Conservation (phyloP, 108 stramenopile genomes). For the Cyclostephanos invisitatus region DNA sequence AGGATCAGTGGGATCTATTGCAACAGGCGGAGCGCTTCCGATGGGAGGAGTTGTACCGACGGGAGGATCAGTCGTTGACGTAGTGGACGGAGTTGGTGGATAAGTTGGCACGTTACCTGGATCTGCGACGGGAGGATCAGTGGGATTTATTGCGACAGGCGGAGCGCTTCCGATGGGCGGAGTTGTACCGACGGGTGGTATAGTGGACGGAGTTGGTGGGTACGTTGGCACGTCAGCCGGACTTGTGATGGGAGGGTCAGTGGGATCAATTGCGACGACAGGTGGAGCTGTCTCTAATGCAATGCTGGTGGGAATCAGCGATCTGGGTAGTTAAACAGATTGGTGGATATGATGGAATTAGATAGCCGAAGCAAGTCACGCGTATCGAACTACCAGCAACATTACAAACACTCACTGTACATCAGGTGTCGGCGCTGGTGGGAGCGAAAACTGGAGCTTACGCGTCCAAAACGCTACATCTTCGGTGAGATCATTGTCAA, state of each 20-base stretch:
- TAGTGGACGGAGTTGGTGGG: not conserved
- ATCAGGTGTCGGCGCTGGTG: not conserved
- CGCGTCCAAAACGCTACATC: conserved; percentile 14
- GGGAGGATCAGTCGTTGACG: not conserved
- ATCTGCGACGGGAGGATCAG: not conserved
- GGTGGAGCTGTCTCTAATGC: not conserved
- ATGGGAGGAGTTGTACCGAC: too few species aligned
- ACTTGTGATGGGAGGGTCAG: not conserved
- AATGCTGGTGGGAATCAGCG: not conserved
- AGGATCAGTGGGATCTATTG: not conserved
- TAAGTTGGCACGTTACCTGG: not conserved
- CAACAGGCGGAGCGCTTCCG: too few species aligned
- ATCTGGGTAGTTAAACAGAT: not conserved
- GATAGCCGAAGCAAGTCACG: too few species aligned
- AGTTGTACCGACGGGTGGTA: not conserved
- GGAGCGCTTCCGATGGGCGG: too few species aligned
- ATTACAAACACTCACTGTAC: too few species aligned
- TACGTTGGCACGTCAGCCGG: not conserved
- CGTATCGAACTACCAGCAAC: too few species aligned
- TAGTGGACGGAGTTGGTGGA: not conserved
- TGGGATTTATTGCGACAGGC: not conserved
- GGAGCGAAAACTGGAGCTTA: not conserved
- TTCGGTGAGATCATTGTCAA: conserved; percentile 4
- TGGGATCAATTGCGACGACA: not conserved
- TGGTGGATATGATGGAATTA: too few species aligned